Base-by-base conservation (phyloP, 2,329 filamentous ascomycete species). In the Arthrocladium fulminans region DNA sequence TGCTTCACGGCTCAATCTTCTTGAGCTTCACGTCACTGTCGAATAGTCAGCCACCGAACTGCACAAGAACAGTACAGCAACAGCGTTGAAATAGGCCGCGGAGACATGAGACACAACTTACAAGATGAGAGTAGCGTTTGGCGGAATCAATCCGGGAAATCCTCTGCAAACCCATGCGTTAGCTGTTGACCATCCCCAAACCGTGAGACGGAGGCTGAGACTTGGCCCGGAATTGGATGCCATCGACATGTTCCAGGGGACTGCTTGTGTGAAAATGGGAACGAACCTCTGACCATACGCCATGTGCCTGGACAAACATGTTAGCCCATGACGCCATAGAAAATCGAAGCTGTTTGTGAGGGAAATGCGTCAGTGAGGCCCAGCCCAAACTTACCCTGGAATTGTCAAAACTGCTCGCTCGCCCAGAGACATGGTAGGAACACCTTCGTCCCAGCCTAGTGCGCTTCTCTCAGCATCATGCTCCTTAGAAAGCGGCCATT, bases 361-460 rank as follows among this genome's bases (percentile, higher is more conserved):
- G 24, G 25, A 17, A 15, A 9, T 15, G 32, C 32, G 5, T 35
- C 6, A 35, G 32, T 15, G 32, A 8, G 17, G 6, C 4, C 32
- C 6, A 35, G n/a, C 32, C 25, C 9, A 17, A 23, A 62, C 77
- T 67, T 75, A 88, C 84, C 77, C 75, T 54, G 82, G 77, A 64
- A 97, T 96, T 58, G 82, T 84, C 56, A 98, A 75, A 45, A 80
- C 86, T 47, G 88, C 83, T 73, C 86, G 90, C 77, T 97, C 90
- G 65, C 90, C 89, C 51, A 94, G 32, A 5, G 45, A 48, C 38
- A 48, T 48, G 22, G 45, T 42, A 41, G 45, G 38, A 6, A 48
- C 48, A 41, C 48, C 48, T 27, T 50, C 27, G 35, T 50, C 48
- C 48, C 48, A 50, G 29, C 44, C 44, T 47, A 17, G 10, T 25